Percentiles rank a stretch among this genome's conserved stretches.
Conservation (phyloP, 2,329 filamentous ascomycete species). For the Colletotrichum acutatum region DNA sequence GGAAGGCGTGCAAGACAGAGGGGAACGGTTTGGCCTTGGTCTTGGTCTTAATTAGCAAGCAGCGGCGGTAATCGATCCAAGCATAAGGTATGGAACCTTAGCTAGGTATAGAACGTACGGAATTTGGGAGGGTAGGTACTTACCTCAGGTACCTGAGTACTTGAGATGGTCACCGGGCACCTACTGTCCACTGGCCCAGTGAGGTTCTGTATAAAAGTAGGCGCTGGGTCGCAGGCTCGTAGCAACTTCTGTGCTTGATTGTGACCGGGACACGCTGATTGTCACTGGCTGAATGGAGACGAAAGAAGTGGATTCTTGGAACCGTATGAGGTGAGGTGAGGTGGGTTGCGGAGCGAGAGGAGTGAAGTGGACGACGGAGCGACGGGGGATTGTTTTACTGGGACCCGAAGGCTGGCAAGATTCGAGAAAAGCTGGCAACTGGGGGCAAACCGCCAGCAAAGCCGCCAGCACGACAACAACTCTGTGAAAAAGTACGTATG, state of each 20-base stretch:
- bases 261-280: background rate
- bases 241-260: conserved; percentile 8
- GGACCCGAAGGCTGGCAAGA: background rate
- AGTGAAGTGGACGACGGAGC: background rate
- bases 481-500: background rate
- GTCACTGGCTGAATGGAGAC: conserved; percentile 12
- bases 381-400: background rate
- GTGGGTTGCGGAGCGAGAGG: background rate
- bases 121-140: background rate
- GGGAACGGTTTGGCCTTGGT: background rate
- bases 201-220: background rate
- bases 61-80: conserved; percentile 20
- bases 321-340: background rate
- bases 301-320: background rate
- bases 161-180: background rate
- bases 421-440: background rate
- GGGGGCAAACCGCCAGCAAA: background rate
- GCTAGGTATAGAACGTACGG: background rate
- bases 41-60: background rate
- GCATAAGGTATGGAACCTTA: background rate
- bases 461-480: background rate
- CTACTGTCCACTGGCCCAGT: background rate
- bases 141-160: background rate
- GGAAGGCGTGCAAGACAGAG: background rate
- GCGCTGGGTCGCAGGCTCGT: background rate